These are phyloP conservation scores for Chrysanthemum makinoi DNA, from an alignment of 129 eudicot species.

Conservation along the genomic window DNA sequence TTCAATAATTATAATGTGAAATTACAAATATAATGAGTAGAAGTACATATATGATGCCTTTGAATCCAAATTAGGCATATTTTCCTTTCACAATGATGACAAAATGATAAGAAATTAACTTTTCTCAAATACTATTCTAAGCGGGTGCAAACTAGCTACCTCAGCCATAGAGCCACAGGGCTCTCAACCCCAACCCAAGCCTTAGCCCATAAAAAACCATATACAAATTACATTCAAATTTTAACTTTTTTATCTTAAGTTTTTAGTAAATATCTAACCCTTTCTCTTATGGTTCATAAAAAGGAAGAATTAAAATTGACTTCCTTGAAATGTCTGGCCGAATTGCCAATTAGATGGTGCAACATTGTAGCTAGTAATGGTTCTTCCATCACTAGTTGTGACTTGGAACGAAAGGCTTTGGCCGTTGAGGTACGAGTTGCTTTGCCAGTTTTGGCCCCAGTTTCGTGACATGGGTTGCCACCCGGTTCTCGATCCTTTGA, in stretches of 20 bases:
- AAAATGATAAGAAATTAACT: constrained; percentile 15
- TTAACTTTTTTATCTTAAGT: neutral
- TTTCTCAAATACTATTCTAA: constrained; percentile 31
- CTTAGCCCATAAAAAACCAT: constrained; percentile 16
- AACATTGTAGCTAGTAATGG: constrained; percentile 53
- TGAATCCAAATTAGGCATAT: constrained; percentile 25
- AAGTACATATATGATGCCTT: constrained; percentile 20
- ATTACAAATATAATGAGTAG: constrained; percentile 30
- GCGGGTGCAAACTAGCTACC: constrained; percentile 81
- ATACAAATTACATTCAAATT: constrained; percentile 25
- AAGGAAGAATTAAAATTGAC: constrained; percentile 43
- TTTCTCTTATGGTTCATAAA: neutral
- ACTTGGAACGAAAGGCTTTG: constrained; percentile 73
- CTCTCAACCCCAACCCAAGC: constrained; percentile 22
- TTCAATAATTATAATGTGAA: constrained; percentile 12
- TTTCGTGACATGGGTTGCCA: constrained; percentile 86
- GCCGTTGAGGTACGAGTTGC: constrained; percentile 68
- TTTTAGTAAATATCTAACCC: neutral
- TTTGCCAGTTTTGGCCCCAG: constrained; percentile 96
- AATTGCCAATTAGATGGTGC: constrained; percentile 76
- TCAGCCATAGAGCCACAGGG: constrained; percentile 49
- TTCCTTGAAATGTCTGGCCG: constrained; percentile 73
- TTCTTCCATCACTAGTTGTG: constrained; percentile 77
- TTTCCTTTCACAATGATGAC: constrained; percentile 12
- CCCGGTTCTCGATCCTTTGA: constrained; percentile 66